Evolutionary conservation across 768 basidiomycete species (phyloP).

Genomic region (Suillus subaureus): DNA sequence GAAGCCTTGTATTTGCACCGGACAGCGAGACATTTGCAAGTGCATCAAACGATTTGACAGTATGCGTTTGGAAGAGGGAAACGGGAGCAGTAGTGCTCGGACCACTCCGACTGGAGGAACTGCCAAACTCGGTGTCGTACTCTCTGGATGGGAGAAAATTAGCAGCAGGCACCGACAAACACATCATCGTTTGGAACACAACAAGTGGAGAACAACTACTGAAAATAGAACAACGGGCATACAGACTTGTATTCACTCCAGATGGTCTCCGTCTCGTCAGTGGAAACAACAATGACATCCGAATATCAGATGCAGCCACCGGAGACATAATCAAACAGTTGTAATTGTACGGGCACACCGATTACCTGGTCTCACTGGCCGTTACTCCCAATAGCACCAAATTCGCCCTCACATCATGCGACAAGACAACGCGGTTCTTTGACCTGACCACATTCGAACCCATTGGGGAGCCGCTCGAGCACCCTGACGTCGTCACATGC

Average conservation of each 20-base stretch:
- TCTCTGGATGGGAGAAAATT: not conserved
- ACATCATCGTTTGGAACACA: conserved; percentile 3
- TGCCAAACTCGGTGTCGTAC: not conserved
- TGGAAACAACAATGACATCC: not conserved
- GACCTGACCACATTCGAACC: not conserved
- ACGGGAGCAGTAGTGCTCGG: not conserved
- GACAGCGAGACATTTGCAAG: conserved; percentile 2
- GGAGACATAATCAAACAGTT: not conserved
- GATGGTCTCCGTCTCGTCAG: not conserved
- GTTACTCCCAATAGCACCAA: not conserved
- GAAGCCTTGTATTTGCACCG: not conserved
- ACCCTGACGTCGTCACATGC: not conserved
- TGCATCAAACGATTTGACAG: not conserved
- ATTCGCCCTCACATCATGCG: not conserved
- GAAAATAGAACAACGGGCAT: not conserved
- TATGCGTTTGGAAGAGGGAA: not conserved
- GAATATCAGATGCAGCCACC: not conserved
- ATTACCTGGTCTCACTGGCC: not conserved
- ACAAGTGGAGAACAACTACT: not conserved
- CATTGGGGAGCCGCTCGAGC: not conserved
- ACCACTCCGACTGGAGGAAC: not conserved
- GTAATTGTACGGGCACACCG: too few relatives aligned
- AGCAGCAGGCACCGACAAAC: conserved; percentile 10
- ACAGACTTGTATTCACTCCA: not conserved
- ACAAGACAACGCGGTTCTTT: not conserved